These are phyloP conservation scores for Salix dunnii DNA, from an alignment of 345 rosid genomes.

Conservation along the genomic window DNA sequence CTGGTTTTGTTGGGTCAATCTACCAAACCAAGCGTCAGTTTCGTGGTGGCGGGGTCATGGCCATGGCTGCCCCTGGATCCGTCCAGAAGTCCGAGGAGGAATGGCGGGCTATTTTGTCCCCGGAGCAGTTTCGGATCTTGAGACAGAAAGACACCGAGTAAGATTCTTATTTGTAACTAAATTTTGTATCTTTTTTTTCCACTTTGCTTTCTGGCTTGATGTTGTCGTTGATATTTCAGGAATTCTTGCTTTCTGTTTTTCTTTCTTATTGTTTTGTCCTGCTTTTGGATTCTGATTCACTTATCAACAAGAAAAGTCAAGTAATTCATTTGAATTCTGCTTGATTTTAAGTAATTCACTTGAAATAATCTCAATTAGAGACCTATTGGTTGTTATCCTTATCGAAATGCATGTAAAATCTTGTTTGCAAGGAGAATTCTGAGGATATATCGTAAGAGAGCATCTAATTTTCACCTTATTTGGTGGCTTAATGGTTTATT, in stretches of 20 bases:
- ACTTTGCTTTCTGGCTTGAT: background rate
- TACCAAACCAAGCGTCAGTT: conserved; percentile 33
- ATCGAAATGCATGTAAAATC: background rate
- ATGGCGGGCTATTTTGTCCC: conserved; percentile 82
- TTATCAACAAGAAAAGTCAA: background rate
- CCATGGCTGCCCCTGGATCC: conserved; percentile 63
- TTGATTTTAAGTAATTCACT: background rate
- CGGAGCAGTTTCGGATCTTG: conserved; percentile 76
- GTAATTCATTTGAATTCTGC: background rate
- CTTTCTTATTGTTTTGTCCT: background rate
- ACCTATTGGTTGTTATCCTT: background rate
- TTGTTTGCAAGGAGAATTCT: background rate
- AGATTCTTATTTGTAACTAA: conserved; percentile 4
- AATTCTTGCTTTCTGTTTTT: background rate
- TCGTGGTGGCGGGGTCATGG: conserved; percentile 43
- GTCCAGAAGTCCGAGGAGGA: conserved; percentile 79
- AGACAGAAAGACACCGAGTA: conserved; percentile 91
- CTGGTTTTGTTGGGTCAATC: conserved; percentile 22
- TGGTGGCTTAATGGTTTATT: background rate
- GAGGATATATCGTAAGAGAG: background rate
- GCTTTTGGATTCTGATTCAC: background rate
- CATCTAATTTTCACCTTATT: background rate
- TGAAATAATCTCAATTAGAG: background rate
- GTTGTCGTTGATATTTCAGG: background rate
- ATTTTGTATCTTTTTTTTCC: background rate